Percentiles rank a stretch among this genome's conserved stretches.
Evolutionary conservation across 805 yeast species (phyloP).

Genomic region (Barnettozyma populi): DNA sequence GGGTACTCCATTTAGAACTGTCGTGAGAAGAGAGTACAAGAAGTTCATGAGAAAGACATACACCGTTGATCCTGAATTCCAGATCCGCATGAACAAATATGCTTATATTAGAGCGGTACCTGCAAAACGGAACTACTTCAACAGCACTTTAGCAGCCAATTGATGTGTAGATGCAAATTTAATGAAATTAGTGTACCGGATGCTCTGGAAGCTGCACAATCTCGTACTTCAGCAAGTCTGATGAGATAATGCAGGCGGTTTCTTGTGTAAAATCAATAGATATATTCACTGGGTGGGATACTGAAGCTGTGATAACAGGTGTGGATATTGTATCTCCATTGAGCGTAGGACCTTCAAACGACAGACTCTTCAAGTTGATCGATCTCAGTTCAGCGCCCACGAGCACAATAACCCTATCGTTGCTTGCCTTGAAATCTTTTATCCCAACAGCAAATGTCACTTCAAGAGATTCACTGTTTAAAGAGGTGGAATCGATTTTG

Average conservation of each 20-base stretch:
- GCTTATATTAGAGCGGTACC: conserved; percentile 13
- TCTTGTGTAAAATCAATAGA: conserved; percentile 25
- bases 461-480: background rate
- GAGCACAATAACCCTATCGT: conserved; percentile 10
- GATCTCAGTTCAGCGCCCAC: background rate
- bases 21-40: conserved; percentile 19
- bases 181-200: background rate
- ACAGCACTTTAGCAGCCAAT: background rate
- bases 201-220: background rate
- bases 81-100: conserved; percentile 15
- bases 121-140: conserved; percentile 2
- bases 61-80: conserved; percentile 15
- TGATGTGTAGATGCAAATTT: background rate
- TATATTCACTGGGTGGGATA: conserved; percentile 23
- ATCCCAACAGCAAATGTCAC: conserved; percentile 8
- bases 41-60: conserved; percentile 20
- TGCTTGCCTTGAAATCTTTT: conserved; percentile 11
- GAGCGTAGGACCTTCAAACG: background rate
- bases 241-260: conserved; percentile 35
- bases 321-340: background rate
- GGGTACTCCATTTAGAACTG: background rate
- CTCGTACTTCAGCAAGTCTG: conserved; percentile 21
- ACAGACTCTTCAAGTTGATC: background rate
- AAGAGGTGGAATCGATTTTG: conserved; percentile 7
- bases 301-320: conserved; percentile 3